Evolutionary conservation across 1,139 yeast species (phyloP), one percentile per base, ranked within the genome.

Genomic region (Pichia terricola): DNA sequence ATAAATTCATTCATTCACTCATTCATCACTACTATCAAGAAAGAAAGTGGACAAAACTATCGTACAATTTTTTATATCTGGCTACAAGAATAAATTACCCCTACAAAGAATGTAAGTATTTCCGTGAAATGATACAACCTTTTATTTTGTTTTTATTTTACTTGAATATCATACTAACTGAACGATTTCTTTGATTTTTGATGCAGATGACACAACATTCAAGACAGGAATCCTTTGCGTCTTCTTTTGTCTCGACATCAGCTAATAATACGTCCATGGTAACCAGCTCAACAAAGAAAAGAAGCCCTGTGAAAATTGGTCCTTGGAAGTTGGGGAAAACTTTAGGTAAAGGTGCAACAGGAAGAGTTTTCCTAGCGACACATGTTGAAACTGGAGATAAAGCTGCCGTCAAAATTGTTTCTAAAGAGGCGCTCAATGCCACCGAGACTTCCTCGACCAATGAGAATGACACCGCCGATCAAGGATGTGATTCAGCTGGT

Each of bases 251-350:
- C 31, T 60, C 64, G 25, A 52, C 64, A 3, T 57, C 59, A 35
- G 61, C 64, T 28, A 41, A 42, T 26, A 37, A 38, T 11, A 43
- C 70, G 56, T 11, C 8, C 22, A 30, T 8, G 11, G 33, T 8
- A 8, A 30, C 8, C 33, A 60, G 63, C 50, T 62, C 52, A 60
- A 71, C 50, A 11, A 48, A 58, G 35, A 44, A 42, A 60, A 72
- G 66, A 66, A 75, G 70, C 59, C 78, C 61, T 67, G 84, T 46
- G 77, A 81, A 61, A 76, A 82, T 62, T 41, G 99, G 99, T 1
- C 97, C 98, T 3, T 91, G 99, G 99, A 82, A 86, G 60, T 68
- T 91, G 34, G 98, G 98, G 11, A 74, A 94, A 53, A 89, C 98
- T 3, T 68, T 91, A 40, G 99, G 99, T 27, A 75, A 94, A 49